Conservation (phyloP, 305 asterid species). For the Withania somnifera region DNA sequence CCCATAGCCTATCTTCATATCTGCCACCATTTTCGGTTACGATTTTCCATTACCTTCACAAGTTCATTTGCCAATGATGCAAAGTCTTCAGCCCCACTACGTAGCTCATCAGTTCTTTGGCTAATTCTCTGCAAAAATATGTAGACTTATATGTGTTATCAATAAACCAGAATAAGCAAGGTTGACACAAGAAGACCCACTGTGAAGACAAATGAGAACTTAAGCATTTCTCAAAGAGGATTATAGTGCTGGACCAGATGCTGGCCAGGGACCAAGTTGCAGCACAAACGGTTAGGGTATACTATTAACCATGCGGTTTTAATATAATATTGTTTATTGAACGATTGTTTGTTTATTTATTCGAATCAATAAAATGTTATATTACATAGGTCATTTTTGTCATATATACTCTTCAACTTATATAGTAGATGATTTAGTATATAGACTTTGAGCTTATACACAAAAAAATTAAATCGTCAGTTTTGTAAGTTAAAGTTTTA, state of each 20-base stretch:
- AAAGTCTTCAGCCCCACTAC: constrained; percentile 76
- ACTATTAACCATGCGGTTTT: too few relatives aligned
- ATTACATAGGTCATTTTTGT: too few relatives aligned
- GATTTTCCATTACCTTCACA: constrained; percentile 71
- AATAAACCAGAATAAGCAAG: not conserved
- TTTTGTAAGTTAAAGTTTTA: too few relatives aligned
- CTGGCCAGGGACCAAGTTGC: not conserved
- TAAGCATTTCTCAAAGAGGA: not conserved
- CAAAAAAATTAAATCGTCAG: too few relatives aligned
- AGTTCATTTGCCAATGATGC: constrained; percentile 89
- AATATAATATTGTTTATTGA: too few relatives aligned
- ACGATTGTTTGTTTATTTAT: too few relatives aligned
- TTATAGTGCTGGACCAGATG: not conserved
- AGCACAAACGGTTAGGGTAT: too few relatives aligned
- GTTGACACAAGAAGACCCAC: not conserved
- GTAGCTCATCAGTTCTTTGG: constrained; percentile 63
- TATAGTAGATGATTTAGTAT: too few relatives aligned
- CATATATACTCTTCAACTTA: too few relatives aligned
- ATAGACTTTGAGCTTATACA: too few relatives aligned
- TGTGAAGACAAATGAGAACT: not conserved
- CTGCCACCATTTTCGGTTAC: constrained; percentile 74
- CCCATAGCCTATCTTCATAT: constrained; percentile 18
- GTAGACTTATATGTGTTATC: not conserved
- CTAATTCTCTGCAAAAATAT: constrained; percentile 49
- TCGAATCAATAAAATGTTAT: too few relatives aligned